phyloP scores from a whole-genome alignment of 139 green algal species.

The Auxenochlorella protothecoides region DNA sequence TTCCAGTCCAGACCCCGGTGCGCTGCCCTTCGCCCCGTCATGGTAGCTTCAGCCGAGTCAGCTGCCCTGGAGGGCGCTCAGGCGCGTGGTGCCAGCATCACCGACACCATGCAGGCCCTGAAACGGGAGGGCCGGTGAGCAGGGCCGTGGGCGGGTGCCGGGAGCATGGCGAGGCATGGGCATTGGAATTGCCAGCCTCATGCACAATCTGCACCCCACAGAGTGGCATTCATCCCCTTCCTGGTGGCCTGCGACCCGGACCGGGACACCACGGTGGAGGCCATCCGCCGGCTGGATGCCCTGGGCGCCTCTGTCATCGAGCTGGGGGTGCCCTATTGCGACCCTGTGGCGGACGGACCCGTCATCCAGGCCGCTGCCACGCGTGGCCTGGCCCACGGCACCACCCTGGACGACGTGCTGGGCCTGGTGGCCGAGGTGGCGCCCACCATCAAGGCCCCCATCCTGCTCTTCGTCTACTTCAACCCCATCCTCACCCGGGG shows the following conservation, averaged over 20 bases:
- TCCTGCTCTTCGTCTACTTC: conserved; percentile 98
- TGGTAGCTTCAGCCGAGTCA: no score
- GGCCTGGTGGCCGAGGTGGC: conserved; percentile 46
- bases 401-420: conserved; percentile 70
- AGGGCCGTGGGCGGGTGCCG: no score
- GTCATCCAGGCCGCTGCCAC: conserved; percentile 89
- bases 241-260: conserved; percentile 89
- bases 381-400: conserved; percentile 66
- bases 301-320: conserved; percentile 84
- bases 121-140: neutral
- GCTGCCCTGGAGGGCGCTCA: no score
- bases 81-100: neutral
- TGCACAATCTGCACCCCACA: conserved; percentile 12
- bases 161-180: no score
- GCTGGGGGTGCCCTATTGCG: conserved; percentile 83
- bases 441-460: conserved; percentile 58
- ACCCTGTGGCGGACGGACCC: conserved; percentile 92
- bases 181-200: no score
- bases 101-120: neutral
- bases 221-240: conserved; percentile 89
- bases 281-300: conserved; percentile 59
- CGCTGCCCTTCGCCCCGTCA: no score
- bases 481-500: conserved; percentile 93
- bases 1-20: no score
- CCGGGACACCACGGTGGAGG: conserved; percentile 72